Percentiles rank a stretch among this genome's conserved stretches.
Evolutionary conservation across 768 basidiomycete species (phyloP).

Genomic region (Trametes cubensis): DNA sequence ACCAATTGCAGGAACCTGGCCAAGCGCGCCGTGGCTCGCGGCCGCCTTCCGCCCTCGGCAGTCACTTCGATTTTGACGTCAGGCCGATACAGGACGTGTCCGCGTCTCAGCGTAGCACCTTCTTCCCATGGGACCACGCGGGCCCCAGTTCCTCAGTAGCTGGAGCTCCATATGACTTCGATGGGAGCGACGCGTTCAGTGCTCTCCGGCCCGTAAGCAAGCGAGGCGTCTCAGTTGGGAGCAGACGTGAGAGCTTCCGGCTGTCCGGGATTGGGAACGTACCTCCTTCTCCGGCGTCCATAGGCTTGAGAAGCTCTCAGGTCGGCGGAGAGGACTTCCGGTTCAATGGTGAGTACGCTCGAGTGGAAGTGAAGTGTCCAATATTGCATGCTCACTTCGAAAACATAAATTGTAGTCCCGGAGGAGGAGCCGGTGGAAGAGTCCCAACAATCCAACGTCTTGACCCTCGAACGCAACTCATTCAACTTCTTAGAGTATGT

Average conservation of each 20-base stretch:
- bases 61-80: slow-evolving; percentile 49
- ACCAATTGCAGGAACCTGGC: slow-evolving; percentile 63
- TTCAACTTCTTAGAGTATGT: slow-evolving; percentile 79
- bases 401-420: slow-evolving; percentile 25
- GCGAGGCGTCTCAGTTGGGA: slow-evolving; percentile 53
- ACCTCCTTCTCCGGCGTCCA: slow-evolving; percentile 48
- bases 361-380: no score
- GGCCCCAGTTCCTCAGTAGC: slow-evolving; percentile 61
- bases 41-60: slow-evolving; percentile 52
- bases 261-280: slow-evolving; percentile 44
- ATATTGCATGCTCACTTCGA: no score
- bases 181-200: slow-evolving; percentile 49
- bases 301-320: slow-evolving; percentile 43
- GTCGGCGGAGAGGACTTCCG: slow-evolving; percentile 61
- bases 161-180: slow-evolving; percentile 40
- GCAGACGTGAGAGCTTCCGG: slow-evolving; percentile 62
- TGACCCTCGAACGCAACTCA: slow-evolving; percentile 74
- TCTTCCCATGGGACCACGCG: slow-evolving; percentile 86
- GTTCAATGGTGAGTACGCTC: slow-evolving; percentile 57
- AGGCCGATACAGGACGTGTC: slow-evolving; percentile 42
- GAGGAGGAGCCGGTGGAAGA: slow-evolving; percentile 31
- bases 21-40: slow-evolving; percentile 78
- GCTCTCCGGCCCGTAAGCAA: slow-evolving; percentile 35
- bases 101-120: slow-evolving; percentile 65
- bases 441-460: slow-evolving; percentile 57